Evolutionary conservation across 495 filamentous ascomycete species (phyloP), one percentile per base, ranked within the genome.

Genomic region (Lasiosphaeris hirsuta): DNA sequence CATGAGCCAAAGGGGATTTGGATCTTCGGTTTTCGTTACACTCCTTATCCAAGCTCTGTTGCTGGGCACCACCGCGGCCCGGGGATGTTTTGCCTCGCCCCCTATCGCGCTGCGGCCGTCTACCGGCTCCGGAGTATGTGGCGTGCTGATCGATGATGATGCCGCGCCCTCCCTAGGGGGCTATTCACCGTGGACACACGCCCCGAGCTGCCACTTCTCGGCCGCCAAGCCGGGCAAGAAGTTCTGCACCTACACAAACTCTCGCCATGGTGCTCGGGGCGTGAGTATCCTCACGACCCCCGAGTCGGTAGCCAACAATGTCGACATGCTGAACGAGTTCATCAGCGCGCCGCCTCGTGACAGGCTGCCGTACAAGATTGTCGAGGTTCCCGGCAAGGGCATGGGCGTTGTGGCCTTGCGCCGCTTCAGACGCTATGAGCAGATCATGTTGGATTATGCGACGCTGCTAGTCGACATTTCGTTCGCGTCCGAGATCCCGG

Each of bases 231-330:
- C 44, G 8, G 35, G 11, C 8, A 38, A 56, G 3, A 64, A 63
- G 36, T 75, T 69, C 49, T 77, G 74, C 54, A 70, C 68, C 11
- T 74, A 68, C 60, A 70, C 63, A 23, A 72, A 77, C 56, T 67
- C 70, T 0, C 66, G 46, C 43, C 69, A 73, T 41, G 72, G 70
- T 11, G 49, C 61, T n/a, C 60, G 58, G 8, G 74, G 72, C 11
- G 53, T 70, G 34, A 68, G 65, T 48, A 51, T 76, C n/a, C 52
- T 76, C 30, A 69, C 74, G 11, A 70, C 60, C 1, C 74, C 74
- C 0, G 61, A 67, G 11, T 60, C 51, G 1, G 74, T 72, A 1
- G 68, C 71, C 0, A 58, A 60, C 45, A 58, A 55, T n/a, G 15
- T 51, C 23, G 54, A 54, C 1, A 61, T 71, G 30, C 39, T 74